A percentile compares a stretch with the other conserved stretches of the same genome.
These are phyloP conservation scores for Stachybotrys chartarum DNA, from an alignment of 2,329 filamentous ascomycete genomes.

Conservation along the genomic window DNA sequence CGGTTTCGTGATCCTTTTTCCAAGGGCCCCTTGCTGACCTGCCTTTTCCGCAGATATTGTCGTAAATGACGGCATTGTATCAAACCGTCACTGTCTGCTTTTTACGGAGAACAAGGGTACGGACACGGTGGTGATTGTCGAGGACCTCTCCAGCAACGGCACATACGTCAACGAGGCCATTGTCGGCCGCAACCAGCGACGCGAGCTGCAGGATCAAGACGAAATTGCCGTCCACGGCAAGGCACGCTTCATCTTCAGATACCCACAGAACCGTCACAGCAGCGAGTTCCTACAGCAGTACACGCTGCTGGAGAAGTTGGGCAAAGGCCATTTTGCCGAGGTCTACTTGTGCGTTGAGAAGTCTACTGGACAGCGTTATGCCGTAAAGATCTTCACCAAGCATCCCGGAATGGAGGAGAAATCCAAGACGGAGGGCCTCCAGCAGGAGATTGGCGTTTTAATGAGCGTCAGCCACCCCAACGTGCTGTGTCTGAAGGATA, in stretches of 20 bases:
- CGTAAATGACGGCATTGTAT: conserved; percentile 72
- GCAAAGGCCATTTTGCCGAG: conserved; percentile 91
- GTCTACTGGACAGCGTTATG: conserved; percentile 70
- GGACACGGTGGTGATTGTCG: conserved; percentile 65
- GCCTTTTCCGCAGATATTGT: conserved; percentile 47
- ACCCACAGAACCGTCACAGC: conserved; percentile 67
- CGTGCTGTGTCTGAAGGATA: conserved; percentile 87
- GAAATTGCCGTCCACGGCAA: conserved; percentile 83
- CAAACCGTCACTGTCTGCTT: conserved; percentile 73
- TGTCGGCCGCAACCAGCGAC: conserved; percentile 83
- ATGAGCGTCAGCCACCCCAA: conserved; percentile 97
- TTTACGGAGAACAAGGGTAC: conserved; percentile 54
- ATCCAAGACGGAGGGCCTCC: conserved; percentile 76
- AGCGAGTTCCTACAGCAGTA: conserved; percentile 84
- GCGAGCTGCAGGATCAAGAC: conserved; percentile 82
- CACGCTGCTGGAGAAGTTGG: conserved; percentile 73
- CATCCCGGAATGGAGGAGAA: conserved; percentile 73
- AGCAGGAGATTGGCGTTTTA: conserved; percentile 92
- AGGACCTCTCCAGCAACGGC: conserved; percentile 92
- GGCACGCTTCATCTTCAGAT: conserved; percentile 85
- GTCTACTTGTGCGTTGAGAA: conserved; percentile 90
- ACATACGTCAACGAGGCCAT: conserved; percentile 93
- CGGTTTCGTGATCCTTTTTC: conserved; percentile 18
- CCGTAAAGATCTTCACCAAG: conserved; percentile 93
- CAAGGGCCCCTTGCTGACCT: too few relatives aligned